Conservation (phyloP, 2,329 filamentous ascomycete species). For the Colletotrichum endophyticum region DNA sequence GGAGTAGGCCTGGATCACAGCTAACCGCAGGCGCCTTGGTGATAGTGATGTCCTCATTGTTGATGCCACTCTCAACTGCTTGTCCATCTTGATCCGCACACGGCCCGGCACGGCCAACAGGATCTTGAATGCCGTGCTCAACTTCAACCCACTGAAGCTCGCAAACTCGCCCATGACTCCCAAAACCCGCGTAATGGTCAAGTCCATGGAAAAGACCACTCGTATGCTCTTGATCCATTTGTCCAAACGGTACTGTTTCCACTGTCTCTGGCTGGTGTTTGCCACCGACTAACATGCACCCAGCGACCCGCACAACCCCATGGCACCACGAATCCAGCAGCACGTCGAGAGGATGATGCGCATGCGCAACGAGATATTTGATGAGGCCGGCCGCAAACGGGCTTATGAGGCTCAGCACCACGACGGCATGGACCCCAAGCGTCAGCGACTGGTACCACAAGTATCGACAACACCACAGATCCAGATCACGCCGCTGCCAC, state of each 20-base stretch:
- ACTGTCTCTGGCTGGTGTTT: neutral
- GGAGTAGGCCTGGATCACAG: neutral
- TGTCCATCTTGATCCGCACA: constrained; percentile 82
- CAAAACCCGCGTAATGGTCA: constrained; percentile 80
- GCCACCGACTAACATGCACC: constrained; percentile 26
- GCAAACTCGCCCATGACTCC: constrained; percentile 79
- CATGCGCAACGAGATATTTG: constrained; percentile 77
- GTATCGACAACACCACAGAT: constrained; percentile 31
- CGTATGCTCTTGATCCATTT: constrained; percentile 84
- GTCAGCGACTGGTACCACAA: constrained; percentile 65
- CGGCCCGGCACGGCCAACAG: constrained; percentile 83
- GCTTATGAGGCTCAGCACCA: constrained; percentile 72
- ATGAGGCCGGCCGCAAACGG: constrained; percentile 81
- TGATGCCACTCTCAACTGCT: constrained; percentile 88
- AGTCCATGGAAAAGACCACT: constrained; percentile 94
- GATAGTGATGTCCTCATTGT: constrained; percentile 83
- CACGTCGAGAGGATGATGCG: constrained; percentile 84
- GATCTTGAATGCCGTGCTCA: constrained; percentile 83
- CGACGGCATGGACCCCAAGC: constrained; percentile 81
- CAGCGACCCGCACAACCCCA: constrained; percentile 81
- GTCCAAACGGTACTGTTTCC: constrained; percentile 68
- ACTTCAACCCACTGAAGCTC: constrained; percentile 88
- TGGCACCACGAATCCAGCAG: constrained; percentile 81
- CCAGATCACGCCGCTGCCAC: constrained; percentile 72
- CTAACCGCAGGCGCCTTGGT: neutral